Base-by-base conservation (phyloP, 2,329 filamentous ascomycete genomes). In the Xylariales sp. region DNA sequence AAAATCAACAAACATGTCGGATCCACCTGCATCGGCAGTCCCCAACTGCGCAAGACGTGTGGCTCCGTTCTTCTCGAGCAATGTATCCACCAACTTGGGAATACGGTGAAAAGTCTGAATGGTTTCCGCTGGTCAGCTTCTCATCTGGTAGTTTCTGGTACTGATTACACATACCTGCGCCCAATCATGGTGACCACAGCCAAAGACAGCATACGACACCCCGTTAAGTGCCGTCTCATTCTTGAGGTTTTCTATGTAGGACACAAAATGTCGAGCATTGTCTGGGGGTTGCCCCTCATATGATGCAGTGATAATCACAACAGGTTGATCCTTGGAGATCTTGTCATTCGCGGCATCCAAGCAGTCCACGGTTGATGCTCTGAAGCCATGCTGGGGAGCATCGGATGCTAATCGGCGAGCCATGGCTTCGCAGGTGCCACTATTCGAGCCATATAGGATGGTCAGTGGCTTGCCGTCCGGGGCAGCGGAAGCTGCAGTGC, bases 1-100 rank as follows among this genome's bases (percentile, higher is more conserved):
- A 44, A 87, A 70, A 40, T 81, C 76, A 40, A 73, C 74, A 46
- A 86, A 83, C 63, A 85, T 81, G 49, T 85, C 78, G 13, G 78
- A 71, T 10, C 69, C 63, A 1, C 77, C 74, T 7, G 74, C 81
- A 51, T 88, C 78, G 0, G 78, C 74, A 5, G 67, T 56, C 4
- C 79, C 80, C 36, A 75, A 61, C 0, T 69, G 56, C 11, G 64
- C 68, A 10, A 81, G 56, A 11, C 63, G 59, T 10, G 56, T 60
- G 3, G 65, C 60, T 32, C 78, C 78, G 32, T 67, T 61, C 18
- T 65, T 55, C 14, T 60, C 61, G 1, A 85, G 63, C 1, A 65
- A 62, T 2, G 66, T 47, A 39, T 88, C 73, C 3, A 86, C 65
- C 0, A 78, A 61, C 40, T 67, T 83, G 0, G 84, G 84, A 6